phyloP scores from a whole-genome alignment of 2,329 filamentous ascomycete genomes.

The Aspergillus phoenicis region DNA sequence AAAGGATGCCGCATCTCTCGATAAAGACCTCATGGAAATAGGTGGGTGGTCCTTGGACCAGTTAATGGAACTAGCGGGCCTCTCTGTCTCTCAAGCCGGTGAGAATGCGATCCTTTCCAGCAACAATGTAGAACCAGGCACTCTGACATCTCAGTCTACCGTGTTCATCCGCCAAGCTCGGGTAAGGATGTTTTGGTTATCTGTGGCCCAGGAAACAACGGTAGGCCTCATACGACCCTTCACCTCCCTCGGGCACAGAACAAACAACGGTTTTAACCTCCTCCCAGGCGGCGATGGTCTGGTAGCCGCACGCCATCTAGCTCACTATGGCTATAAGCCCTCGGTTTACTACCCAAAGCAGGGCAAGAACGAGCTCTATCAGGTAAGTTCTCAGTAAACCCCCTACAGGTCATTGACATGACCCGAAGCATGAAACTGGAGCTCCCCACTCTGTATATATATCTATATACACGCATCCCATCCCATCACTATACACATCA shows the following conservation, averaged over 20 bases:
- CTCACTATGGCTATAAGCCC: slow-evolving; percentile 87
- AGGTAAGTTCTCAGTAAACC: slow-evolving; percentile 53
- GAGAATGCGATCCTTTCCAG: slow-evolving; percentile 25
- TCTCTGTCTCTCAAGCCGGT: slow-evolving; percentile 91
- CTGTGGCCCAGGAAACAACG: slow-evolving; percentile 80
- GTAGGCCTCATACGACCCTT: slow-evolving; percentile 29
- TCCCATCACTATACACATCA: neutral
- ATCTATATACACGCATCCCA: no score
- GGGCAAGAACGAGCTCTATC: slow-evolving; percentile 85
- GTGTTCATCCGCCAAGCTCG: slow-evolving; percentile 72
- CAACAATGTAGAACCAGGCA: neutral
- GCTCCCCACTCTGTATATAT: no score
- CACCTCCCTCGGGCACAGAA: neutral
- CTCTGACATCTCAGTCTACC: slow-evolving; percentile 64
- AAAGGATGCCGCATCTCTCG: slow-evolving; percentile 83
- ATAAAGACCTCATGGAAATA: slow-evolving; percentile 88
- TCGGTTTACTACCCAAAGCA: slow-evolving; percentile 92
- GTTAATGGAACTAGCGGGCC: slow-evolving; percentile 92
- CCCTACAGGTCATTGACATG: neutral
- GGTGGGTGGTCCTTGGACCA: slow-evolving; percentile 92
- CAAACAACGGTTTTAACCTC: neutral
- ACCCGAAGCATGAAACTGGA: neutral
- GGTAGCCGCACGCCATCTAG: slow-evolving; percentile 88
- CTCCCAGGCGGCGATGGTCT: slow-evolving; percentile 82
- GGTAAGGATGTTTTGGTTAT: slow-evolving; percentile 78